Evolutionary conservation across 192 early-diverging fungal species (phyloP).

Genomic region (Pilaira anomala): DNA sequence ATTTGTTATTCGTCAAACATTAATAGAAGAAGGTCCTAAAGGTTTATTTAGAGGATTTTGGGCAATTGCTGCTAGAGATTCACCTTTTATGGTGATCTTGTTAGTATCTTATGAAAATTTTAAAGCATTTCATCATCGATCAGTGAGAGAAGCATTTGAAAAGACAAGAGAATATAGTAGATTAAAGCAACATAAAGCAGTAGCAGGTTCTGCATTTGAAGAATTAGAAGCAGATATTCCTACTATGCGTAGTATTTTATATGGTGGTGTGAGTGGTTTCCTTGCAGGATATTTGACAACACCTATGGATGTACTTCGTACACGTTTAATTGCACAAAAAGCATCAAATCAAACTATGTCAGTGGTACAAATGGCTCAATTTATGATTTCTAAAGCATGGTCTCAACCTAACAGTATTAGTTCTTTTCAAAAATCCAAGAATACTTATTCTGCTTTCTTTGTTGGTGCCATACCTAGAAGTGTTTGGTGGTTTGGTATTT

Average conservation of each 20-base stretch:
- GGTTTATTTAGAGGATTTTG: conserved; percentile 72
- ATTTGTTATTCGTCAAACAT: conserved; percentile 51
- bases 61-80: conserved; percentile 66
- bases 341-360: conserved; percentile 13
- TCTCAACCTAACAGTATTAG: conserved; percentile 3
- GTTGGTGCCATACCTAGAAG: conserved; percentile 57
- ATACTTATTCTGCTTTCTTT: conserved; percentile 57
- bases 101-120: conserved; percentile 74
- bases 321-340: conserved; percentile 63
- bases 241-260: conserved; percentile 61
- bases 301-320: conserved; percentile 71
- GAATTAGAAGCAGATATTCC: conserved; percentile 61
- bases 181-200: conserved; percentile 33
- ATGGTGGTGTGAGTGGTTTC: conserved; percentile 70
- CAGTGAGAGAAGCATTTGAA: conserved; percentile 29
- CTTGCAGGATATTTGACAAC: conserved; percentile 74
- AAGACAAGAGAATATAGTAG: conserved; percentile 15
- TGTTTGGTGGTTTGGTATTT: conserved; percentile 77
- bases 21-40: conserved; percentile 53
- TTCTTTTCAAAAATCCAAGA: conserved; percentile 7
- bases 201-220: conserved; percentile 48
- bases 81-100: conserved; percentile 77
- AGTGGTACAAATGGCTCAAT: conserved; percentile 31
- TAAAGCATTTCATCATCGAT: conserved; percentile 60
- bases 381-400: conserved; percentile 33